These are phyloP conservation scores for Halophytophthora polymorphica DNA, from an alignment of 352 stramenopile species.

Conservation along the genomic window DNA sequence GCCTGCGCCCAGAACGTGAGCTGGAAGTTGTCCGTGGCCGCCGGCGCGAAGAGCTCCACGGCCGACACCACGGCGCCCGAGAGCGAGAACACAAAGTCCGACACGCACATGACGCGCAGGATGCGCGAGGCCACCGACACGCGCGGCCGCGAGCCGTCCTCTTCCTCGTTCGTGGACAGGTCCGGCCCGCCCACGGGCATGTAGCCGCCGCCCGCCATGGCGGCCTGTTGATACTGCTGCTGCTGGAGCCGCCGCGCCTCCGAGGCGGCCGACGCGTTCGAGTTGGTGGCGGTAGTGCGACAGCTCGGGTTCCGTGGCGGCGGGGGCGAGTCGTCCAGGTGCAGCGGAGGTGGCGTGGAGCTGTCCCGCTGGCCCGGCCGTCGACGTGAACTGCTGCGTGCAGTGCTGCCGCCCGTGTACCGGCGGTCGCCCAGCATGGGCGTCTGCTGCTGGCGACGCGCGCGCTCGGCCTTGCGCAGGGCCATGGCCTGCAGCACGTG, in stretches of 20 bases:
- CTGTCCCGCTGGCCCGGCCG: constrained; percentile 1
- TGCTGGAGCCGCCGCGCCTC: constrained; percentile 23
- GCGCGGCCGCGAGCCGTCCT: constrained; percentile 23
- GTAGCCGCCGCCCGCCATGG: constrained; percentile 5
- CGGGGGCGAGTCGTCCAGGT: constrained; percentile 9
- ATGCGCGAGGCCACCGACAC: constrained; percentile 64
- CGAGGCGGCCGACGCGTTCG: constrained; percentile 26
- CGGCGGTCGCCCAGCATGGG: constrained; percentile 30
- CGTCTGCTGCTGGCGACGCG: constrained; percentile 26
- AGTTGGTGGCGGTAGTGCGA: constrained; percentile 22
- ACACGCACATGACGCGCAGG: constrained; percentile 65
- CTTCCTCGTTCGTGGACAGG: constrained; percentile 25
- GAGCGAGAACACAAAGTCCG: constrained; percentile 67
- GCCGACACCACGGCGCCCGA: constrained; percentile 55
- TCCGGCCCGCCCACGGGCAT: constrained; percentile 17
- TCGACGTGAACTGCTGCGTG: neutral
- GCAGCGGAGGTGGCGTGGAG: constrained; percentile 13
- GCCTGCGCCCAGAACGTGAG: constrained; percentile 67
- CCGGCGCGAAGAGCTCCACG: constrained; percentile 41
- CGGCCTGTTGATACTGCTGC: constrained; percentile 10
- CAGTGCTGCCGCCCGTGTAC: constrained; percentile 12
- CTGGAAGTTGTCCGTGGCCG: constrained; percentile 37
- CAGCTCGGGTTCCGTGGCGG: constrained; percentile 7
- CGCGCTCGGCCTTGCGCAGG: constrained; percentile 26
- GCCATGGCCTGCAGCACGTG: constrained; percentile 57